These are phyloP conservation scores for Eragrostis curvula DNA, from an alignment of 176 grass and related monocot genomes.

Conservation along the genomic window DNA sequence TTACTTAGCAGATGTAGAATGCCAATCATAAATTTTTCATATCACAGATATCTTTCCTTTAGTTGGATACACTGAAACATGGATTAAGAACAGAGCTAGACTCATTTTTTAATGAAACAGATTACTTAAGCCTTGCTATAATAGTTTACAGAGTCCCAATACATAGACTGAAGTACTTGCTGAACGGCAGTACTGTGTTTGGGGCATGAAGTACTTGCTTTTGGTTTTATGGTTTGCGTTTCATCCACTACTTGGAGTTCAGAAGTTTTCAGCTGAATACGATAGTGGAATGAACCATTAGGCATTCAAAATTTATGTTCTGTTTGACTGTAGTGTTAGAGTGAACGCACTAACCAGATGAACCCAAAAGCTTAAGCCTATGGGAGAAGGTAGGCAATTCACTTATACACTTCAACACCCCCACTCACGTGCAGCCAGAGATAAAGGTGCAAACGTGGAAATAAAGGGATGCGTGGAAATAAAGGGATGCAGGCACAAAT, in stretches of 20 bases:
- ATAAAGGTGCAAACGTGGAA: too few species aligned
- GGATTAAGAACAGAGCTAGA: not conserved
- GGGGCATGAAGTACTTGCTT: not conserved
- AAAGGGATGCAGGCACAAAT: too few species aligned
- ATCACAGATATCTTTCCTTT: not conserved
- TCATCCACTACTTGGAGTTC: constrained; percentile 11
- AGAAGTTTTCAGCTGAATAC: constrained; percentile 26
- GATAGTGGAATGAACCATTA: constrained; percentile 8
- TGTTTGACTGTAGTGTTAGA: too few species aligned
- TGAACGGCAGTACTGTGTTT: not conserved
- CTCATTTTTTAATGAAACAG: not conserved
- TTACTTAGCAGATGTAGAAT: not conserved
- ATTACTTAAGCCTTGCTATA: not conserved
- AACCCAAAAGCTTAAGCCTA: too few species aligned
- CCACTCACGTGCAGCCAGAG: too few species aligned
- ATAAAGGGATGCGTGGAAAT: too few species aligned
- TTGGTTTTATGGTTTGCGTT: not conserved
- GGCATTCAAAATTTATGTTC: not conserved
- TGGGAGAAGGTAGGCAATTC: too few species aligned
- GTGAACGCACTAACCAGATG: too few species aligned
- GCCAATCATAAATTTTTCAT: not conserved
- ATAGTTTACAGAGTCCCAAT: not conserved
- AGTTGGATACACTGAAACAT: not conserved
- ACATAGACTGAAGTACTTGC: not conserved
- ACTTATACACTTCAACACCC: too few species aligned